phyloP scores from a whole-genome alignment of 2,329 filamentous ascomycete species.

The Xenoacremonium recifei region DNA sequence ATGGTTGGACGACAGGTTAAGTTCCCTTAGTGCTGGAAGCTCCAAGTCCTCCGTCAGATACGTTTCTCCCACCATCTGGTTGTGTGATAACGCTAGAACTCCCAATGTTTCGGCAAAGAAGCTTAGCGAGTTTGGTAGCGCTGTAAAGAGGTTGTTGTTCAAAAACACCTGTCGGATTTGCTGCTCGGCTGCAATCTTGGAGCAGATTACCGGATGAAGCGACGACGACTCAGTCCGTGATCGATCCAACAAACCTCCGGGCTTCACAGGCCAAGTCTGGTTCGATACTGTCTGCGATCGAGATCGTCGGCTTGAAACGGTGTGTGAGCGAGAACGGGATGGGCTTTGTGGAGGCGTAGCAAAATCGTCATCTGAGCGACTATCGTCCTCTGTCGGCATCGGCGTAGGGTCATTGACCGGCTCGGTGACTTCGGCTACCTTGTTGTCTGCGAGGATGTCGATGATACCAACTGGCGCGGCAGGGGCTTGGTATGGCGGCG shows the following conservation, averaged over 20 bases:
- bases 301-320: slow-evolving; percentile 41
- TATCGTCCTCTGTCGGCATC: slow-evolving; percentile 38
- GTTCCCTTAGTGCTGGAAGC: slow-evolving; percentile 71
- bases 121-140: slow-evolving; percentile 68
- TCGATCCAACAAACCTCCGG: slow-evolving; percentile 66
- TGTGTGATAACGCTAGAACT: slow-evolving; percentile 72
- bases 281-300: slow-evolving; percentile 45
- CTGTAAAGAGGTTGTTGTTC: slow-evolving; percentile 72
- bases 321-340: slow-evolving; percentile 47
- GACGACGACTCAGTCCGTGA: slow-evolving; percentile 64
- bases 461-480: slow-evolving; percentile 16
- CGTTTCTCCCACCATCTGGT: slow-evolving; percentile 63
- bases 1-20: slow-evolving; percentile 73
- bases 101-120: slow-evolving; percentile 71
- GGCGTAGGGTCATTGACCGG: neutral
- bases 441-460: slow-evolving; percentile 19
- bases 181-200: slow-evolving; percentile 52
- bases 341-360: slow-evolving; percentile 56
- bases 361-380: slow-evolving; percentile 52
- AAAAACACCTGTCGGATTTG: slow-evolving; percentile 61
- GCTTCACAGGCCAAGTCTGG: slow-evolving; percentile 54
- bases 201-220: slow-evolving; percentile 57
- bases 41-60: slow-evolving; percentile 67
- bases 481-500: slow-evolving; percentile 40
- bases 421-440: slow-evolving; percentile 9